Conservation (phyloP, 495 filamentous ascomycete genomes). For the Stereocaulon alpinum region DNA sequence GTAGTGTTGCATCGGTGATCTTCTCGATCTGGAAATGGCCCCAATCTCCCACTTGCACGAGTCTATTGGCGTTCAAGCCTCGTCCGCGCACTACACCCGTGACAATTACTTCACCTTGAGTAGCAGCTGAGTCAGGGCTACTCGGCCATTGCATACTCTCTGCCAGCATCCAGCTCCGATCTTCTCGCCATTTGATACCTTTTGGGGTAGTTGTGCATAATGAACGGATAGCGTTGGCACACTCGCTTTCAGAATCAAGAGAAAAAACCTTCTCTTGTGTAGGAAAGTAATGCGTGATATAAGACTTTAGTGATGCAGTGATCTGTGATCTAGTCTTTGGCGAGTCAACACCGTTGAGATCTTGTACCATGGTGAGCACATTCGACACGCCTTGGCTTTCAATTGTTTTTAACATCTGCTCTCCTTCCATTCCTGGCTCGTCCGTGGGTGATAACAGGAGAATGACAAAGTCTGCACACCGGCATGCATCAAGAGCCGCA, state of each 20-base stretch:
- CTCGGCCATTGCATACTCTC: constrained; percentile 66
- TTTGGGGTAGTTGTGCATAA: constrained; percentile 85
- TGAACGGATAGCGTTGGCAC: constrained; percentile 76
- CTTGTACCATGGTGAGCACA: constrained; percentile 67
- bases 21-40: constrained; percentile 91
- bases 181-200: constrained; percentile 86
- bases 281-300: constrained; percentile 88
- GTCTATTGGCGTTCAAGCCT: constrained; percentile 75
- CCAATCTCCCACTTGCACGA: constrained; percentile 88
- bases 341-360: constrained; percentile 64
- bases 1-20: constrained; percentile 60
- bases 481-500: constrained; percentile 71
- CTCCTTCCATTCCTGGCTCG: constrained; percentile 74
- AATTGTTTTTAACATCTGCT: constrained; percentile 70
- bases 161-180: constrained; percentile 86
- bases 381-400: constrained; percentile 92
- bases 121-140: constrained; percentile 30
- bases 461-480: constrained; percentile 80
- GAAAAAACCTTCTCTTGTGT: constrained; percentile 77
- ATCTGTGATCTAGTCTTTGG: constrained; percentile 67
- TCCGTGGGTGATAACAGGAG: constrained; percentile 68
- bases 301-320: constrained; percentile 71
- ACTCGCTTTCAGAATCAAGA: constrained; percentile 78
- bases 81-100: constrained; percentile 81
- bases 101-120: constrained; percentile 51